Conservation (phyloP, 1,139 yeast species). For the Candida anutae region DNA sequence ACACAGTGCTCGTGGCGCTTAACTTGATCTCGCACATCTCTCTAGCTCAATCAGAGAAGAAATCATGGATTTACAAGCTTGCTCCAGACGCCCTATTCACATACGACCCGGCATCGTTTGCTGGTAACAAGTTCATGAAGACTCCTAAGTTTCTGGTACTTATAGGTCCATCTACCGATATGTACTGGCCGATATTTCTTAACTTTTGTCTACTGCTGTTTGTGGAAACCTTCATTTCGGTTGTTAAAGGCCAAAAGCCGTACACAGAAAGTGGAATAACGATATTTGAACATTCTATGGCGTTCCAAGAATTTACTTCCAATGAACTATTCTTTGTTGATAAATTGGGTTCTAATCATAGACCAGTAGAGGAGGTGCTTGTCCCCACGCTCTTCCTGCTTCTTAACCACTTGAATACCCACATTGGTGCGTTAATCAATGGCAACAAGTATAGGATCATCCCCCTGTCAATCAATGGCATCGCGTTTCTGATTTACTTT, state of each 20-base stretch:
- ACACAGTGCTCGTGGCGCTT: constrained; percentile 31
- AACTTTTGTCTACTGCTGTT: constrained; percentile 57
- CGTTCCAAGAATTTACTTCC: constrained; percentile 64
- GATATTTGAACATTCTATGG: constrained; percentile 64
- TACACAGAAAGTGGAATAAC: constrained; percentile 64
- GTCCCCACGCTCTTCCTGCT: constrained; percentile 46
- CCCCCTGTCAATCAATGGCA: constrained; percentile 53
- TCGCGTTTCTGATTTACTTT: constrained; percentile 42
- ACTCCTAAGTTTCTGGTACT: constrained; percentile 16
- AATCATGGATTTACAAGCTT: constrained; percentile 6
- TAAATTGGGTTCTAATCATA: constrained; percentile 13
- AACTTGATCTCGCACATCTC: constrained; percentile 18
- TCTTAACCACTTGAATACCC: constrained; percentile 48
- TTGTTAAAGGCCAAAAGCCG: constrained; percentile 51
- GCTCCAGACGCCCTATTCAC: constrained; percentile 19
- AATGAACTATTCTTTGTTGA: constrained; percentile 24
- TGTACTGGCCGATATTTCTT: constrained; percentile 60
- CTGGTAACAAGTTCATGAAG: constrained; percentile 21
- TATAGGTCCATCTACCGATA: constrained; percentile 46
- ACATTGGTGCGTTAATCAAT: constrained; percentile 48
- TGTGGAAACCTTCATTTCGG: constrained; percentile 62
- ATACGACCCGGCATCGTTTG: constrained; percentile 24
- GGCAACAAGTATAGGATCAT: constrained; percentile 48
- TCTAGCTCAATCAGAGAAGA: constrained; percentile 1
- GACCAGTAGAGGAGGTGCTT: constrained; percentile 50